Base-by-base conservation (phyloP, 2,329 filamentous ascomycete species). In the Chaetomiaceae sp. region DNA sequence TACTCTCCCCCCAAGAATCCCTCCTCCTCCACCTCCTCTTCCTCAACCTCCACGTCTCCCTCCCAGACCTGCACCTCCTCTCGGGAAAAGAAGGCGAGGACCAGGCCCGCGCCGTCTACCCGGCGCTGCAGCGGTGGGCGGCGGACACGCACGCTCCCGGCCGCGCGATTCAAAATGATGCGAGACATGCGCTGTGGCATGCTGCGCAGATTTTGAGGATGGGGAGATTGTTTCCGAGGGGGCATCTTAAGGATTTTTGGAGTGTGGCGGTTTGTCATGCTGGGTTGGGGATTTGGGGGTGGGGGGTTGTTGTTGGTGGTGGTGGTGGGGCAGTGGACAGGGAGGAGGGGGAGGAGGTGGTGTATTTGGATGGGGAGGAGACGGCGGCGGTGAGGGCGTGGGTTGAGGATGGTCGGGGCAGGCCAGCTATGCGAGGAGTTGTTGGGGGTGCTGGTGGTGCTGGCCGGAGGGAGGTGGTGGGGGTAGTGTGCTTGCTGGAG, bases 221-320 rank as follows among this genome's bases (percentile, higher is more conserved):
- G 35, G 83, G 82, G 2, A 78, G 75, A 59, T 54, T 68, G 42
- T 77, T 83, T 42, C 74, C 79, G 0, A 63, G 69, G 2, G 73
- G 75, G 0, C 71, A 77, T 10, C 65, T 87, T 3, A 78, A 80
- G 38, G 81, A 85, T 55, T 87, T 88, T 62, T 79, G 81, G 55
- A 83, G 84, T 0, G 78, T 88, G 6, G 81, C 79, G 0, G 75
- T 87, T 0, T 86, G 87, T 61, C 85, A 88, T 62, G 83, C 82
- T 4, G 75, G 78, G 12, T 70, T 89, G 4, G 79, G 81, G 0
- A 69, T 89, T 35, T 89, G 86, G 86, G 78, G 78, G 0, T 87
- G 85, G 57, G 82, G 83, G 0, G 77, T 87, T 0, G 72, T 83
- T 5, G 73, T 69, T 17, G 67, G 73, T 76, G 13, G 64, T 69